Evolutionary conservation across 371 early-diverging fungal species (phyloP).

Genomic region (Coemansia sp.): DNA sequence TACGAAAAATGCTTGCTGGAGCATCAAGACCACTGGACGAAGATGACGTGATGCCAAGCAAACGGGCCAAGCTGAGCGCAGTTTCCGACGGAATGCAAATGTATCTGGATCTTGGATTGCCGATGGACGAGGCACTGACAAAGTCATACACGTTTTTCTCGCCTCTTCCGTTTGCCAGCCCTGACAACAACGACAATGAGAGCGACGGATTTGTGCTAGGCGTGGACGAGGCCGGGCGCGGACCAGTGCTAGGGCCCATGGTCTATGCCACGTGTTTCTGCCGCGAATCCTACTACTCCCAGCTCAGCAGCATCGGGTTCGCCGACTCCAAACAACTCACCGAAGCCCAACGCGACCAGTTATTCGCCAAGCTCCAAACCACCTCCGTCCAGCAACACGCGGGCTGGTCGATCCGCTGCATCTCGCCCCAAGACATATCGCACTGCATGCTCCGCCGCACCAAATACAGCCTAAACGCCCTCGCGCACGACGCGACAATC

Average conservation of each 20-base stretch:
- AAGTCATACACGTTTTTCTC: conserved; percentile 45
- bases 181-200: conserved; percentile 2
- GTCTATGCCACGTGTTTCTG: conserved; percentile 89
- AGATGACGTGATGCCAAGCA: neutral
- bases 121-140: conserved; percentile 19
- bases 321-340: conserved; percentile 88
- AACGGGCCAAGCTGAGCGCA: conserved; percentile 11
- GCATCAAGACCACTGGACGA: conserved; percentile 2
- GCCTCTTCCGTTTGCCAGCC: neutral
- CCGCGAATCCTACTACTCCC: conserved; percentile 59
- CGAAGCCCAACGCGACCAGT: conserved; percentile 65
- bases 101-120: conserved; percentile 21
- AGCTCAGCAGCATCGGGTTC: conserved; percentile 70
- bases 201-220: conserved; percentile 78
- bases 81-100: neutral
- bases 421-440: conserved; percentile 89
- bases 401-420: conserved; percentile 82
- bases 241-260: conserved; percentile 98
- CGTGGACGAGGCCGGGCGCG: conserved; percentile 99
- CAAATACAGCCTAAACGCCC: conserved; percentile 91
- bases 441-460: conserved; percentile 77
- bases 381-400: conserved; percentile 59
- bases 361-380: conserved; percentile 65
- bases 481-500: conserved; percentile 94
- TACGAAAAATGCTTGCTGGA: neutral